Base-by-base conservation (phyloP, 768 basidiomycete species). In the Tricholoma flavovirens region DNA sequence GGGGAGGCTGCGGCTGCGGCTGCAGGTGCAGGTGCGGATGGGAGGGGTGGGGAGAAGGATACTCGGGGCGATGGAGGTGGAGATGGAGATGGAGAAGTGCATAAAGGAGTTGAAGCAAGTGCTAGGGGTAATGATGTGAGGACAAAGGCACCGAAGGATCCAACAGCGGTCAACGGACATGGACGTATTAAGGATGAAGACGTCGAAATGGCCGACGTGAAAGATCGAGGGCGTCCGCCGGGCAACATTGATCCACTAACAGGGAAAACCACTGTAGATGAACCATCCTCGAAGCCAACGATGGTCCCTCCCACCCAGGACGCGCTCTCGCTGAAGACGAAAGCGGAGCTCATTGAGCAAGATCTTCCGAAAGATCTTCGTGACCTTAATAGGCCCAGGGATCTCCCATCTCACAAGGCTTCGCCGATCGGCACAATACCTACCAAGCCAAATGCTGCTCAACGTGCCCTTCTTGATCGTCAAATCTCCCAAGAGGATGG, bases 401-500 rank as follows among this genome's bases (percentile, higher is more conserved):
- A 46, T 17, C 54, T 53, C 29, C 10, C 57, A 24, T 24, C 59
- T 38, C 17, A 32, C n/a, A 51, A 48, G 38, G 49, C 59, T 14
- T 50, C 58, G 24, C 40, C 51, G 15, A 51, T 42, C 19, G 19
- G 26, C 14, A 35, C 55, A 17, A 9, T 58, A 36, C 33, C 54
- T 35, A 54, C 32, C 26, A 53, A 49, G 52, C 38, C 49, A 26
- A 38, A 24, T 14, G 32, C 35, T 14, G 51, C 54, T 17, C 53
- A 19, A 40, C 54, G 32, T 54, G 59, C 38, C 21, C 58, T 43
- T 57, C 70, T 7, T 26, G 12, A 11, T 8, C 67, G 67, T n/a
- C 66, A 69, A 8, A 63, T 67, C 0, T 74, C 78, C 5, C 78
- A 77, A 24, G 81, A 83, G 63, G 81, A 83, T 40, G 81, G 80